Percentiles rank a stretch among this genome's conserved stretches.
Evolutionary conservation across 768 basidiomycete species (phyloP).

Genomic region (Tulasnella sp.): DNA sequence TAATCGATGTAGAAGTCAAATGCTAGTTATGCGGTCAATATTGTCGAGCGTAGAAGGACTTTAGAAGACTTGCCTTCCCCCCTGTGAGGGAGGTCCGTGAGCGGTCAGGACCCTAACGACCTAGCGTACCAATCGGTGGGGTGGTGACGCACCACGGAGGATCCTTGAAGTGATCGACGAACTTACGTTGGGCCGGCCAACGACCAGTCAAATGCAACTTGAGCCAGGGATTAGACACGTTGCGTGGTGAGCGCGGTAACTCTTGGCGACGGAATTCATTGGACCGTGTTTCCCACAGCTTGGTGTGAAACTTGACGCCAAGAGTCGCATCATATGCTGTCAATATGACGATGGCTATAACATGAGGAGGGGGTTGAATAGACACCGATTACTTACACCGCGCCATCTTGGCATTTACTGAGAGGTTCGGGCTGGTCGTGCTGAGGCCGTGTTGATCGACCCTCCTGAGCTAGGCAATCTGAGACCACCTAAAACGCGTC

Average conservation of each 20-base stretch:
- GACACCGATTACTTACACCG: no score
- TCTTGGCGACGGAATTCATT: neutral
- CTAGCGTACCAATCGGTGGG: neutral
- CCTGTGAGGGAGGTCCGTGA: neutral
- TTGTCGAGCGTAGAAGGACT: no score
- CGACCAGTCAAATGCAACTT: constrained; percentile 40
- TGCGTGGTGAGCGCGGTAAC: neutral
- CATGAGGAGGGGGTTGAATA: no score
- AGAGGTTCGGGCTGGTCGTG: no score
- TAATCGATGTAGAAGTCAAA: no score
- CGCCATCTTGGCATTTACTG: no score
- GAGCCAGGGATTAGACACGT: neutral
- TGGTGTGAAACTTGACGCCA: neutral
- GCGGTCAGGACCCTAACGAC: neutral
- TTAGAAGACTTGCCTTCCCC: no score
- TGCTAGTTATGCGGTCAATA: no score
- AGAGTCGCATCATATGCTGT: neutral
- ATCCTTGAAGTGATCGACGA: constrained; percentile 48
- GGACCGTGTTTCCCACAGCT: no score
- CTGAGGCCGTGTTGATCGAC: neutral
- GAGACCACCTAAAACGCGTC: constrained; percentile 14
- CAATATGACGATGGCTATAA: no score
- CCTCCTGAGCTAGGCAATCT: neutral
- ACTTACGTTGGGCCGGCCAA: constrained; percentile 25
- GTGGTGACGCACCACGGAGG: constrained; percentile 31